Base-by-base conservation (phyloP, 2,329 filamentous ascomycete genomes). In the Neofusicoccum laricinum region DNA sequence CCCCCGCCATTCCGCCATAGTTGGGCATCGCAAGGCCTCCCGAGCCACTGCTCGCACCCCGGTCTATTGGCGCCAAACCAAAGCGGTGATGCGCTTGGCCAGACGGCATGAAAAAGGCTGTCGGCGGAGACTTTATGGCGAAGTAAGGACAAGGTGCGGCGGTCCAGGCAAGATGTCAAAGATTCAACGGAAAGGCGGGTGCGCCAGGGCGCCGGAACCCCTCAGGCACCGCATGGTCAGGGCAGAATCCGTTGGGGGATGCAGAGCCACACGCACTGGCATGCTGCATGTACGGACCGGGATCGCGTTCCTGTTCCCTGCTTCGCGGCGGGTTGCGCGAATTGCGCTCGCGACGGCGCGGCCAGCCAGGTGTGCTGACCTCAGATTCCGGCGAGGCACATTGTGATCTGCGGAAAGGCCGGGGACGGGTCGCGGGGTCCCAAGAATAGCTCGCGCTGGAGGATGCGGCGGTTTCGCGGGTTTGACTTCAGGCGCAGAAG, bases 121-220 rank as follows among this genome's bases (percentile, higher is more conserved):
- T 21, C 4, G 25, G 25, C 7, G 25, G 25, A 30, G 25, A 30
- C 5, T 30, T 30, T 30, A 30, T 17, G 45, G 17, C 45, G 17
- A 55, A 36, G 51, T 55, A 36, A 17, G 41, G 51, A 55, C 51
- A 55, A 55, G 51, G 51, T 55, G 51, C 51, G 51, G 51, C 51
- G 40, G 30, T 30, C 34, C 21, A 36, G 34, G 17, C 15, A 19
- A 6, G 14, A 7, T 12, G 51, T 32, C 36, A 30, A 19, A 55
- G 36, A 55, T 41, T 55, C 19, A 41, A 40, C 51, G 51, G 51
- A 55, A 55, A 40, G 41, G 40, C 36, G 51, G 51, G 41, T 41
- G 51, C 34, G n/a, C 51, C 51, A 55, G 51, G 17, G 4, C n/a
- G 51, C n/a, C 48, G 51, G 51, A 30, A 17, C 30, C 30, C 34